These are phyloP conservation scores for Antitrichia curtipendula DNA, from an alignment of 225 moss, liverwort and hornwort species.

Conservation along the genomic window DNA sequence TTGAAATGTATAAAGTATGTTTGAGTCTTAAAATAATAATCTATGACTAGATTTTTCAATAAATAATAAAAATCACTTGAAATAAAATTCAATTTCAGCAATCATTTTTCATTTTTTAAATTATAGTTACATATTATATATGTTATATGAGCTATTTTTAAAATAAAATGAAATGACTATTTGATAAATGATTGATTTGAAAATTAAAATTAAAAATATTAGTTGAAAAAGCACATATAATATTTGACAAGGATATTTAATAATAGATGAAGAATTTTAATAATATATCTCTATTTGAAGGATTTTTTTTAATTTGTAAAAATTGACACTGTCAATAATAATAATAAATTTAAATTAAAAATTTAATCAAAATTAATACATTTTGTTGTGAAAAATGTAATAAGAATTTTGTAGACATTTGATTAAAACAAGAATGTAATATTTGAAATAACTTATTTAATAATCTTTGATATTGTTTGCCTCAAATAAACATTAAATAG, in stretches of 20 bases:
- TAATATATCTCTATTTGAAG: neutral
- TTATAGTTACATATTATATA: rapidly evolving
- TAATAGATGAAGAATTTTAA: neutral
- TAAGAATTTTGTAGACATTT: neutral
- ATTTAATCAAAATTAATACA: neutral
- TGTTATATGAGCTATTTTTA: neutral
- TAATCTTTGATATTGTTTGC: neutral
- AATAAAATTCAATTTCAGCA: neutral
- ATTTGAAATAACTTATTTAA: neutral
- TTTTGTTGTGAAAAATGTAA: neutral
- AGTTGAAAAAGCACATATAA: no score
- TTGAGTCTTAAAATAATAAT: neutral
- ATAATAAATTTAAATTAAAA: no score
- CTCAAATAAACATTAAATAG: neutral
- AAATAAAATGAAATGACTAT: neutral
- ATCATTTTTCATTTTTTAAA: neutral
- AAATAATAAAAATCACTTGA: neutral
- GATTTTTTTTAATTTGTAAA: neutral
- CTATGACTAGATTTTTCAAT: neutral
- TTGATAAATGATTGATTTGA: neutral
- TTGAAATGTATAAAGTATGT: rapidly evolving
- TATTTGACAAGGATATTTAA: no score
- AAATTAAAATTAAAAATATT: no score
- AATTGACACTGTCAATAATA: no score
- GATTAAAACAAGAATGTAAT: neutral